Conservation (phyloP, 257 asterid species). For the Penstemon eatonii region DNA sequence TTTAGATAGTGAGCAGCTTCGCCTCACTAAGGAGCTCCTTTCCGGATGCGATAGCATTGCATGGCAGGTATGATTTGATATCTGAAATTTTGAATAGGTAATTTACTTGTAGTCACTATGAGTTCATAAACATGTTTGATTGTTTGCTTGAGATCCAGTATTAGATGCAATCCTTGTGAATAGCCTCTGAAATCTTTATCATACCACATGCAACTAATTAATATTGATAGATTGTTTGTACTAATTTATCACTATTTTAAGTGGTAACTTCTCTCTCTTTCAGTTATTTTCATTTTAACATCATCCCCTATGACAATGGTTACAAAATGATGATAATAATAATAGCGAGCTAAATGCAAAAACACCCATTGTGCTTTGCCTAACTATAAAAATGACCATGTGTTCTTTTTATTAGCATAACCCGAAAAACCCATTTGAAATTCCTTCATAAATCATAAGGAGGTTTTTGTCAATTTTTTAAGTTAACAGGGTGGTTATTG, state of each 20-base stretch:
- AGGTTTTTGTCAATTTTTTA: too few species aligned
- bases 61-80: constrained; percentile 78
- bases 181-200: neutral
- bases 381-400: too few species aligned
- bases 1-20: constrained; percentile 55
- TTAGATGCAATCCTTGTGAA: neutral
- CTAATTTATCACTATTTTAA: constrained; percentile 8
- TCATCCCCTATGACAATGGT: constrained; percentile 8
- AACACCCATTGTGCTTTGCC: too few species aligned
- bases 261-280: neutral
- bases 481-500: too few species aligned
- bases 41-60: constrained; percentile 83
- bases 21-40: constrained; percentile 71
- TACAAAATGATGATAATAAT: neutral
- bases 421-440: too few species aligned
- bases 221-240: constrained; percentile 3
- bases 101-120: constrained; percentile 3
- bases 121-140: constrained; percentile 12
- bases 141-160: neutral
- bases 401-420: too few species aligned
- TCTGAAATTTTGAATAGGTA: constrained; percentile 22
- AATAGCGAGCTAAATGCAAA: too few species aligned
- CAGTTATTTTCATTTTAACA: neutral
- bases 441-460: too few species aligned
- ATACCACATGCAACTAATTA: neutral